Conservation (phyloP, 164 flowering plant genomes). For the Aristolochia contorta region DNA sequence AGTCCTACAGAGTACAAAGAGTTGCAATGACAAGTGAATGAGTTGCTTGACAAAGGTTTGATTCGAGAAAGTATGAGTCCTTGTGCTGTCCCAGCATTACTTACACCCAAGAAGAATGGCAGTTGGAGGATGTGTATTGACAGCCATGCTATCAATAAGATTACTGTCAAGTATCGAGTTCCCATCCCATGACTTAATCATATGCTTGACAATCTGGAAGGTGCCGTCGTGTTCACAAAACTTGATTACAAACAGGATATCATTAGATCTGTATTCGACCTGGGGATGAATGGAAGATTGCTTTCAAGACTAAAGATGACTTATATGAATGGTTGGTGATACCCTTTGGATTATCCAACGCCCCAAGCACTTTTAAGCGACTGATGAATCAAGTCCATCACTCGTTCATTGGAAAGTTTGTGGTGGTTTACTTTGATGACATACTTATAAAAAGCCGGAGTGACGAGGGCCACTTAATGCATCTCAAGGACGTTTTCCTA, state of each 20-base stretch:
- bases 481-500: no score
- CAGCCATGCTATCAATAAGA: neutral
- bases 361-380: no score
- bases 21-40: neutral
- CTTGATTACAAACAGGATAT: neutral
- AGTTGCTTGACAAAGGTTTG: no score
- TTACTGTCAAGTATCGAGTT: neutral
- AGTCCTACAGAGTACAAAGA: neutral
- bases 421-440: no score
- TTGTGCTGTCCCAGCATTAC: neutral
- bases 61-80: no score
- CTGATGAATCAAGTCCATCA: no score
- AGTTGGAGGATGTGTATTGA: neutral
- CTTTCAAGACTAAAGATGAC: no score
- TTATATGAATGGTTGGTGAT: no score
- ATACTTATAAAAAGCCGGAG: no score
- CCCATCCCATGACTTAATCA: neutral
- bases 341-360: no score
- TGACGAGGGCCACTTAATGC: no score
- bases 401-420: no score
- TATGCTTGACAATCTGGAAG: neutral
- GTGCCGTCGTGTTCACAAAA: neutral
- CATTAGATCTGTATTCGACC: neutral
- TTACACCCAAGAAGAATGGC: neutral
- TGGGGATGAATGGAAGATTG: neutral